Conservation (phyloP, 495 filamentous ascomycete genomes). For the Penicillium coffeae region DNA sequence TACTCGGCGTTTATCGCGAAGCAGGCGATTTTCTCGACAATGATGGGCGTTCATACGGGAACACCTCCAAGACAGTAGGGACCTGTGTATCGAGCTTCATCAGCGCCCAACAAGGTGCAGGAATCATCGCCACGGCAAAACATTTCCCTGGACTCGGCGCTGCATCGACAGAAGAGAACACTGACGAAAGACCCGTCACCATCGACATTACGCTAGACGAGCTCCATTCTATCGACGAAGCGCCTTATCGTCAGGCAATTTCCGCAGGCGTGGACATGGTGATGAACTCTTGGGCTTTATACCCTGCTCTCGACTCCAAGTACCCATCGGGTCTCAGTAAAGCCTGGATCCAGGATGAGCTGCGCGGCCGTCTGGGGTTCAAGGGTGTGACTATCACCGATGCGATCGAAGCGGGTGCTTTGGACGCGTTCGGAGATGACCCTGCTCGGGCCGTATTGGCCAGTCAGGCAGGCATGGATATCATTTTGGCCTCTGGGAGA, state of each 20-base stretch:
- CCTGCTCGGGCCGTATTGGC: constrained; percentile 22
- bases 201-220: constrained; percentile 20
- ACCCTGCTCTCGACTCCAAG: constrained; percentile 26
- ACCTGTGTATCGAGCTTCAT: too few species aligned
- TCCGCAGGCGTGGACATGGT: constrained; percentile 30
- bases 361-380: constrained; percentile 29
- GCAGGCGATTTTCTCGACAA: constrained; percentile 28
- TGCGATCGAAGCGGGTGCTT: constrained; percentile 32
- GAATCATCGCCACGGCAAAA: too few species aligned
- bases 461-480: constrained; percentile 28
- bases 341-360: constrained; percentile 25
- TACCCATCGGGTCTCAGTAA: constrained; percentile 31
- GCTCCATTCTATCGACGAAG: constrained; percentile 23
- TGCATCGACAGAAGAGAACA: too few species aligned
- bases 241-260: constrained; percentile 24
- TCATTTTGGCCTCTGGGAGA: constrained; percentile 27
- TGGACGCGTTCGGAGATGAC: constrained; percentile 24
- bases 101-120: too few species aligned
- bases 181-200: too few species aligned
- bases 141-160: too few species aligned
- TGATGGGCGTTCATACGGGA: constrained; percentile 27
- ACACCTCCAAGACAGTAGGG: constrained; percentile 20
- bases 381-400: constrained; percentile 32
- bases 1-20: constrained; percentile 28
- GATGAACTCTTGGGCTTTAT: constrained; percentile 35